Evolutionary conservation across 306 rosid genomes (phyloP).

Genomic region (Vicia sativa): DNA sequence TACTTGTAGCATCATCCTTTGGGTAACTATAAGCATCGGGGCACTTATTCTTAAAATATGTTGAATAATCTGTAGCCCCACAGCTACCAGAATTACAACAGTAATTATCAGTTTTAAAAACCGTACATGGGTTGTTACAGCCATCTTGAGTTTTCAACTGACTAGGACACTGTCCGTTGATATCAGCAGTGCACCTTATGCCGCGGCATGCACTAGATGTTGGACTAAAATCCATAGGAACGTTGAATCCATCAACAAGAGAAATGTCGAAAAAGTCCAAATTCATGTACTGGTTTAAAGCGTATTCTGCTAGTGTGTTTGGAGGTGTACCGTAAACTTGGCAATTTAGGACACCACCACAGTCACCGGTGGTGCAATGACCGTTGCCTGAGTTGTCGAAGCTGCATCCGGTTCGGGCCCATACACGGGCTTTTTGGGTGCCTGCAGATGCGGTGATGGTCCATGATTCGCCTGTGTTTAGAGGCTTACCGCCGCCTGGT

Average conservation of each 20-base stretch:
- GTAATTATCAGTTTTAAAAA: constrained; percentile 40
- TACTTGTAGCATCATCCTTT: constrained; percentile 44
- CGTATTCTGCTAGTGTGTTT: constrained; percentile 55
- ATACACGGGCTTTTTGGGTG: constrained; percentile 44
- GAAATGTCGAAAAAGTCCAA: constrained; percentile 51
- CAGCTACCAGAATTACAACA: constrained; percentile 44
- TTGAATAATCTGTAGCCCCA: constrained; percentile 38
- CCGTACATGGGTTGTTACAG: constrained; percentile 56
- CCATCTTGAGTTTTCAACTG: constrained; percentile 47
- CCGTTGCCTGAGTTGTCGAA: constrained; percentile 47
- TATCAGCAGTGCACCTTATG: constrained; percentile 39
- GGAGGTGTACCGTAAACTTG: constrained; percentile 50
- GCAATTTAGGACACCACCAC: constrained; percentile 47
- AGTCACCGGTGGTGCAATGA: constrained; percentile 58
- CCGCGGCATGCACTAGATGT: constrained; percentile 29
- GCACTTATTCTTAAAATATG: constrained; percentile 46
- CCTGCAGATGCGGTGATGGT: constrained; percentile 36
- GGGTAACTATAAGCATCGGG: constrained; percentile 49
- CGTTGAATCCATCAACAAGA: constrained; percentile 49
- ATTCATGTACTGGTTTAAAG: constrained; percentile 39
- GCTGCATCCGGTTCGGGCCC: constrained; percentile 66
- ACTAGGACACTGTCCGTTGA: constrained; percentile 51
- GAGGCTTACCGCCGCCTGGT: constrained; percentile 47
- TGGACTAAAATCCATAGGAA: constrained; percentile 53
- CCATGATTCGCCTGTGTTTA: constrained; percentile 39